phyloP scores from a whole-genome alignment of 345 rosid genomes.

The Populus pruinosa region DNA sequence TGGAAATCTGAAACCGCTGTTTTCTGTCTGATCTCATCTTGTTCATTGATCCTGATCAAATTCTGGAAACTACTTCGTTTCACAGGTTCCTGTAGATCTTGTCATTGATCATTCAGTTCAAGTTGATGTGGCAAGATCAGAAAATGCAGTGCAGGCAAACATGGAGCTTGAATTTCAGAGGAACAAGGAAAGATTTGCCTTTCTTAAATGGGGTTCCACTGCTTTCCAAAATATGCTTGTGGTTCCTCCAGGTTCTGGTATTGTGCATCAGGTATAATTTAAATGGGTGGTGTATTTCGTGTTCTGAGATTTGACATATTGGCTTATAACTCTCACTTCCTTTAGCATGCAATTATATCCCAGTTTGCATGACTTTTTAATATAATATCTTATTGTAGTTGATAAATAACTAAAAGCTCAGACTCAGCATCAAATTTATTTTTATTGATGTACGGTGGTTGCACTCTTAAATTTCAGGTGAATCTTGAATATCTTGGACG shows the following conservation, averaged over 20 bases:
- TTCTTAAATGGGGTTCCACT: conserved; percentile 95
- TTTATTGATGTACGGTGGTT: neutral
- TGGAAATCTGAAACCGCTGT: neutral
- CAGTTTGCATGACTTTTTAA: neutral
- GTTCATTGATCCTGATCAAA: neutral
- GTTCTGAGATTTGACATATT: neutral
- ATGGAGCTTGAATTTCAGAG: conserved; percentile 96
- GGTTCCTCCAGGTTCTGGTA: conserved; percentile 99
- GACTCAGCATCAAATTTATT: neutral
- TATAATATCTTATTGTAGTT: neutral
- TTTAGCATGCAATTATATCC: neutral
- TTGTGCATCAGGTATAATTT: conserved; percentile 86
- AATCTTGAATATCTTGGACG: conserved; percentile 31
- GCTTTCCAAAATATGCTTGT: conserved; percentile 96
- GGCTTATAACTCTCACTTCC: neutral
- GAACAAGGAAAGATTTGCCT: conserved; percentile 95
- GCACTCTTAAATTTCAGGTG: conserved; percentile 8
- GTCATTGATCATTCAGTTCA: conserved; percentile 99
- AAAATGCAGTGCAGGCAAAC: conserved; percentile 92
- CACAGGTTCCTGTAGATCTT: conserved; percentile 96
- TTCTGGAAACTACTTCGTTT: conserved; percentile 1
- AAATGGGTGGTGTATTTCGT: neutral
- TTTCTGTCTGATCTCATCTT: neutral
- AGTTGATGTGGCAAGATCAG: conserved; percentile 93
- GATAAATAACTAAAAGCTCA: neutral